Conservation (phyloP, 2,329 filamentous ascomycete species). For the Sclerotinia minor region DNA sequence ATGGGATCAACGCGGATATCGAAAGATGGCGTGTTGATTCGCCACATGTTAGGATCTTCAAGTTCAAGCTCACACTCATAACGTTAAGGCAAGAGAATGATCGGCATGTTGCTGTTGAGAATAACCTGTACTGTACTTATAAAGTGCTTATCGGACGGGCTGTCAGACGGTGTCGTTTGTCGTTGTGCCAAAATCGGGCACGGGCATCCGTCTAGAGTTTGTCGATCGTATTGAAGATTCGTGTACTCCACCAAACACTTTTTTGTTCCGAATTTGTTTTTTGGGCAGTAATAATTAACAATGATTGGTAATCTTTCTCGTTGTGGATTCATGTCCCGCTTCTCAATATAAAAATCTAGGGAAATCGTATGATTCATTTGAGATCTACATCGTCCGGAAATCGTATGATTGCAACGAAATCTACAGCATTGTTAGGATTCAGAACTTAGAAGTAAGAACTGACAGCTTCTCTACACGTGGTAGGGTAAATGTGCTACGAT, state of each 20-base stretch:
- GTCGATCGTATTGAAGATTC: conserved; percentile 12
- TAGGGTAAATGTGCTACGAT: no score
- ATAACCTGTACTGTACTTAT: no score
- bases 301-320: conserved; percentile 29
- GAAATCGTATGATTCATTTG: conserved; percentile 10
- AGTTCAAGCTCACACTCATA: not conserved
- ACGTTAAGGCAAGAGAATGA: conserved; percentile 15
- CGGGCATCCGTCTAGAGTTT: conserved; percentile 8
- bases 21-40: conserved; percentile 18
- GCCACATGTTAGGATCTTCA: conserved; percentile 20
- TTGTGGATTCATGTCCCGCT: conserved; percentile 25
- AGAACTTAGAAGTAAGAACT: not conserved
- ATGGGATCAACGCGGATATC: conserved; percentile 14
- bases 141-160: conserved; percentile 8
- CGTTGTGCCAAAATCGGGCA: conserved; percentile 19
- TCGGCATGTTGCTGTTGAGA: conserved; percentile 13
- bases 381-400: conserved; percentile 16
- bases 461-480: conserved; percentile 5
- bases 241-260: not conserved
- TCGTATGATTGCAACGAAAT: not conserved
- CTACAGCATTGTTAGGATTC: not conserved
- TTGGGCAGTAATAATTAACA: not conserved
- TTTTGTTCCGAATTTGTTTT: not conserved
- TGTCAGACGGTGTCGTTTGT: conserved; percentile 18
- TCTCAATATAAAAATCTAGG: conserved; percentile 12